Base-by-base conservation (phyloP, 345 rosid species). In the Pugionium cornutum region DNA sequence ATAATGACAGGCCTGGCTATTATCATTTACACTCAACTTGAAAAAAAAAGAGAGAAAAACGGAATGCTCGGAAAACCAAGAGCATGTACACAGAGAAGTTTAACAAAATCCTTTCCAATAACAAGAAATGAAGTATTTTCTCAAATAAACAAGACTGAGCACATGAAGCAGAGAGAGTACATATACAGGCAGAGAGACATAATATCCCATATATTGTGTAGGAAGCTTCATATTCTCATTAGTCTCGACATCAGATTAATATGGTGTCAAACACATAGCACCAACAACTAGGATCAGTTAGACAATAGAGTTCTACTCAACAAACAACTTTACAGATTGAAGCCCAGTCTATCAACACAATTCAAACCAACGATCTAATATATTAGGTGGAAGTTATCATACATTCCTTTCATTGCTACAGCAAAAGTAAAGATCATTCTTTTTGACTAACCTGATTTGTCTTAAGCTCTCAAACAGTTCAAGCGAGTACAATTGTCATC, bases 401-500 rank as follows among this genome's bases (percentile, higher is more conserved):
- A 57, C 49, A 42, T 41, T 42, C 49, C 63, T 29, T 58, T 66
- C 49, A 41, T 3, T 25, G 27, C 33, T 18, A 50, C 18, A 42
- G 11, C 25, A 42, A 42, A 28, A n/a, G 25, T 5, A 59, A 59
- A 41, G 31, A 33, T 3, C 42, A 49, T 7, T 4, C 33, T 57
- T 31, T 48, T 7, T 2, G 53, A 52, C 37, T 69, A 76, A 91
- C 98, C 91, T 81, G 71, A 84, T 81, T 11, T 57, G 77, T 59
- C 98, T 77, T 47, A 92, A 64, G 78, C 81, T 80, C 70, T 83
- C 81, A 41, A 92, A 89, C 71, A 92, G 79, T 44, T 89, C 88
- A 37, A 83, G 76, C 9, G 96, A 79, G 81, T 92, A 92, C 5
- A 88, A 54, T 92, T 89, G 59, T 84, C 95, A 68, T 87, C 94